Percentiles rank a stretch among this genome's conserved stretches.
Evolutionary conservation across 371 early-diverging fungal species (phyloP).

Genomic region (Chytridium lagenaria): DNA sequence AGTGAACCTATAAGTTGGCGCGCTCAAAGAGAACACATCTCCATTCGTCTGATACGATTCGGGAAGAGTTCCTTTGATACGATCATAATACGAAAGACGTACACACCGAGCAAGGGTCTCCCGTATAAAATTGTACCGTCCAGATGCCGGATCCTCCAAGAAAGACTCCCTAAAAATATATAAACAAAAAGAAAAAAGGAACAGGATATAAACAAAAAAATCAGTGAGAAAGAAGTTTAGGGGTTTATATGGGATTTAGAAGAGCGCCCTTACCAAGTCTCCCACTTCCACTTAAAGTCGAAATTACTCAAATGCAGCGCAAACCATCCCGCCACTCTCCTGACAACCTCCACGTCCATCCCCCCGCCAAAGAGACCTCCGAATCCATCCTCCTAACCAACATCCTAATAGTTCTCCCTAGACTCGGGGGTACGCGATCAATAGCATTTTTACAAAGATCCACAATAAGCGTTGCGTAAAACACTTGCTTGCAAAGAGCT

Average conservation of each 20-base stretch:
- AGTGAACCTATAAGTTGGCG: slow-evolving; percentile 75
- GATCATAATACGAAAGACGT: slow-evolving; percentile 85
- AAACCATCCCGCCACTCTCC: slow-evolving; percentile 85
- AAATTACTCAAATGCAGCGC: slow-evolving; percentile 92
- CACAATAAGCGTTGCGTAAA: slow-evolving; percentile 80
- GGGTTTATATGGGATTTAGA: too few relatives aligned
- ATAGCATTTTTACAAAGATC: slow-evolving; percentile 81
- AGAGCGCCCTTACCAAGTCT: slow-evolving; percentile 71
- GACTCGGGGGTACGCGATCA: slow-evolving; percentile 67
- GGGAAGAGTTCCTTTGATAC: slow-evolving; percentile 79
- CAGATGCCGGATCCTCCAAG: slow-evolving; percentile 36
- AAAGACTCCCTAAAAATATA: slow-evolving; percentile 35
- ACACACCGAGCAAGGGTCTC: slow-evolving; percentile 76
- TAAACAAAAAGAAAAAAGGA: not conserved
- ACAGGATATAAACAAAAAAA: not conserved
- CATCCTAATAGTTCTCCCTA: slow-evolving; percentile 66
- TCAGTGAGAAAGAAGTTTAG: not conserved
- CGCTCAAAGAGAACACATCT: slow-evolving; percentile 63
- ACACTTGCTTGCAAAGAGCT: slow-evolving; percentile 70
- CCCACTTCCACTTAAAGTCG: slow-evolving; percentile 91
- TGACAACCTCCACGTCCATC: slow-evolving; percentile 86
- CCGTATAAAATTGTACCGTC: slow-evolving; percentile 67
- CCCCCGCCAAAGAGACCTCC: slow-evolving; percentile 36
- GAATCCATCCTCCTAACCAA: slow-evolving; percentile 67
- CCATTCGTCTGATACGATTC: slow-evolving; percentile 56